Conservation (phyloP, 1,284 basidiomycete genomes). For the Neolentinus lepideus region DNA sequence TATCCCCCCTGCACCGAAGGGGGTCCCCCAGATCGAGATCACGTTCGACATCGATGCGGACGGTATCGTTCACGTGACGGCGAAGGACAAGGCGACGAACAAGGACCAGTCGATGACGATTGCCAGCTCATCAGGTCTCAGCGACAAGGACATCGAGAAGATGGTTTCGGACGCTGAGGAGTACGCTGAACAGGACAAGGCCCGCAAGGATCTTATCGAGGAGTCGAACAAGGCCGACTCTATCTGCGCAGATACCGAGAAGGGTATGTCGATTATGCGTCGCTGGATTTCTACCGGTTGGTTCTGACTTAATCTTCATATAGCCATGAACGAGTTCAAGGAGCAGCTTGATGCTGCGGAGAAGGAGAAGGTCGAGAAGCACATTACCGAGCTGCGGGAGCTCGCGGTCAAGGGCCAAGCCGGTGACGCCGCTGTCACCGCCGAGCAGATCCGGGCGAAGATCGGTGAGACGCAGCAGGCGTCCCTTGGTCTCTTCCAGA, state of each 20-base stretch:
- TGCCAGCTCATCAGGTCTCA: constrained; percentile 94
- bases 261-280: constrained; percentile 69
- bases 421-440: constrained; percentile 75
- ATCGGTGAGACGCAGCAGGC: constrained; percentile 96
- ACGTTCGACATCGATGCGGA: constrained; percentile 98
- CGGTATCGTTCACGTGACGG: constrained; percentile 96
- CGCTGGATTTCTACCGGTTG: constrained; percentile 2
- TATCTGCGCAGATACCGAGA: constrained; percentile 93
- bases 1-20: constrained; percentile 96
- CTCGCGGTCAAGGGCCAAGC: constrained; percentile 87
- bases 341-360: constrained; percentile 89
- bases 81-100: constrained; percentile 95
- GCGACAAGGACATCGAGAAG: constrained; percentile 94
- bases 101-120: constrained; percentile 99
- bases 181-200: constrained; percentile 89
- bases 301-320: background rate
- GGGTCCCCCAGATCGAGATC: constrained; percentile 97
- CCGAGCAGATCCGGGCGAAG: constrained; percentile 89
- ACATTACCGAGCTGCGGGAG: constrained; percentile 85
- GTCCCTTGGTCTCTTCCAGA: constrained; percentile 96
- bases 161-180: constrained; percentile 96
- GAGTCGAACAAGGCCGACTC: constrained; percentile 97
- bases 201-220: constrained; percentile 85
- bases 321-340: constrained; percentile 95
- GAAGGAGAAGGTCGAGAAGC: constrained; percentile 89